These are phyloP conservation scores for Candida oleophila DNA, from an alignment of 805 yeast genomes.

Conservation along the genomic window DNA sequence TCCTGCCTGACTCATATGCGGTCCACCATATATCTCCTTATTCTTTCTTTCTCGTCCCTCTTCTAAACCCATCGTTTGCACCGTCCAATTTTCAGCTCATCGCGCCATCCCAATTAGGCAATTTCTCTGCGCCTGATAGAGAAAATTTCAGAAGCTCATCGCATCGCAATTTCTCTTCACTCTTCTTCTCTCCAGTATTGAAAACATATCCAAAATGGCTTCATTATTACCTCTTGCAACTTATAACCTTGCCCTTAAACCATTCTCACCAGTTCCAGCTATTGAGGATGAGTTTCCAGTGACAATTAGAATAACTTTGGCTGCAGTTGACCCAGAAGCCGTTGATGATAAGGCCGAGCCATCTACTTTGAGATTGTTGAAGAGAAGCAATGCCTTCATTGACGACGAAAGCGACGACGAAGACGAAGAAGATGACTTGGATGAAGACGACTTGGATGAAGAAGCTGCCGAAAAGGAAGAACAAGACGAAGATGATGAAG, in stretches of 20 bases:
- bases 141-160: conserved; percentile 11
- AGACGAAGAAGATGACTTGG: conserved; percentile 31
- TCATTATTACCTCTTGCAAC: conserved; percentile 81
- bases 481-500: conserved; percentile 42
- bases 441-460: conserved; percentile 44
- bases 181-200: background rate
- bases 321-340: conserved; percentile 90
- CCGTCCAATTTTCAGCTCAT: conserved; percentile 1
- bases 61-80: background rate
- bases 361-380: conserved; percentile 84
- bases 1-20: no score
- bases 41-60: background rate
- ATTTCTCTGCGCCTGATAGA: background rate
- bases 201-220: conserved; percentile 48
- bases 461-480: conserved; percentile 43
- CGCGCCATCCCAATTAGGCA: background rate
- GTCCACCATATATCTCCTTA: no score
- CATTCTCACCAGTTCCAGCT: conserved; percentile 86
- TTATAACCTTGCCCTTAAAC: conserved; percentile 79
- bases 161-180: conserved; percentile 4
- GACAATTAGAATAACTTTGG: conserved; percentile 88
- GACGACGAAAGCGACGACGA: conserved; percentile 46
- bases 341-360: conserved; percentile 80
- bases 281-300: conserved; percentile 84
- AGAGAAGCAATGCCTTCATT: conserved; percentile 51